Conservation (phyloP, 345 rosid species). For the Sonneratia caseolaris region DNA sequence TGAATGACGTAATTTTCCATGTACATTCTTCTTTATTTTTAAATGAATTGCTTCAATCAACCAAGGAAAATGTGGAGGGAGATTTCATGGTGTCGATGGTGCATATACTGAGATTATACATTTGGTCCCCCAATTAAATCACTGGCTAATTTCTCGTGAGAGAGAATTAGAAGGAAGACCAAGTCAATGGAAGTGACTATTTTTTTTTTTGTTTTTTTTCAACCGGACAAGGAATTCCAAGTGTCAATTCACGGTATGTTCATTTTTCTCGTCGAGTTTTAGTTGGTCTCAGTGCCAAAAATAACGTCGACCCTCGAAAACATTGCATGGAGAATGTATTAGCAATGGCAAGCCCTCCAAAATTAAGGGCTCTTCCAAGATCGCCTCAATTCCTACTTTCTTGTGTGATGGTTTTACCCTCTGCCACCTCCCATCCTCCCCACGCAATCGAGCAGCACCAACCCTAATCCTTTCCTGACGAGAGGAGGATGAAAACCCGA, state of each 20-base stretch:
- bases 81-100: no score
- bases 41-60: no score
- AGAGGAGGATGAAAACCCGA: constrained; percentile 5
- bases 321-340: no score
- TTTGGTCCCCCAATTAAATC: no score
- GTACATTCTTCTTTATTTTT: no score
- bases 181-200: constrained; percentile 21
- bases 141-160: neutral
- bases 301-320: constrained; percentile 1
- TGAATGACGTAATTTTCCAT: no score
- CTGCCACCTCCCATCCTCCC: constrained; percentile 8
- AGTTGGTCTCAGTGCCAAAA: constrained; percentile 1
- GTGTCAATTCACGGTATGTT: constrained; percentile 1
- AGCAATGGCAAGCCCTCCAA: no score
- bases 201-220: neutral
- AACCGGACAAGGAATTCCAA: constrained; percentile 3
- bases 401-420: constrained; percentile 4
- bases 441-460: neutral
- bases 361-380: no score
- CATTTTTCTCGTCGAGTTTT: constrained; percentile 1
- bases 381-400: neutral
- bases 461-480: neutral
- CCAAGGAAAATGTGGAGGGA: no score
- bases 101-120: no score
- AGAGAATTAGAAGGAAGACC: constrained; percentile 9